Percentiles rank a stretch among this genome's conserved stretches.
phyloP scores from a whole-genome alignment of 2,329 filamentous ascomycete genomes.

The Ophiostoma himal-ulmi region DNA sequence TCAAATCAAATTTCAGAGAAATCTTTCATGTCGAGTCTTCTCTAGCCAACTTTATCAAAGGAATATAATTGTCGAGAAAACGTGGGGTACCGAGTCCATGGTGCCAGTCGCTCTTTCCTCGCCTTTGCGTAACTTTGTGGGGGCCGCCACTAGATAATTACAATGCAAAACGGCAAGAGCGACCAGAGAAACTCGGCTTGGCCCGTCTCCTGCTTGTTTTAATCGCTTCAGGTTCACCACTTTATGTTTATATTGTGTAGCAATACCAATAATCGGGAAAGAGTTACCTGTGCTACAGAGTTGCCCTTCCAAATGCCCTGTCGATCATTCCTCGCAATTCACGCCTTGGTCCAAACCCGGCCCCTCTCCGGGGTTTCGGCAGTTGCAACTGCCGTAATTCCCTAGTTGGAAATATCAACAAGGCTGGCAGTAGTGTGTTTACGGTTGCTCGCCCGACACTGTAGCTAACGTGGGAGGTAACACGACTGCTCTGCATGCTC shows the following conservation, averaged over 20 bases:
- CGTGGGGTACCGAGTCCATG: neutral
- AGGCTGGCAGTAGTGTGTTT: neutral
- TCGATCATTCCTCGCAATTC: neutral
- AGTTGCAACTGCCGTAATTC: constrained; percentile 20
- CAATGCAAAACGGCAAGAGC: neutral
- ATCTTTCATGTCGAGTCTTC: neutral
- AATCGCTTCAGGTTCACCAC: neutral
- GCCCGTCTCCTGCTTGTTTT: constrained; percentile 6
- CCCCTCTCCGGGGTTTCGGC: constrained; percentile 19
- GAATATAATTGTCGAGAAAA: neutral
- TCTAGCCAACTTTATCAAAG: neutral
- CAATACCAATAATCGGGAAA: no score
- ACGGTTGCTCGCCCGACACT: no score
- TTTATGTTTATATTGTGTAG: no score
- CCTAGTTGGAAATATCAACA: constrained; percentile 11
- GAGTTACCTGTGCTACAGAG: neutral
- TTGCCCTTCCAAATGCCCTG: neutral
- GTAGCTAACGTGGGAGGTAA: neutral
- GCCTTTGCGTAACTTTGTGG: neutral
- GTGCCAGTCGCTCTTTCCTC: constrained; percentile 6
- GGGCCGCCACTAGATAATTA: neutral
- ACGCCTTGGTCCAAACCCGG: neutral
- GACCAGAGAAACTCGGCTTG: neutral
- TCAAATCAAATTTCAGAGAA: neutral
- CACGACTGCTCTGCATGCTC: neutral